Base-by-base conservation (phyloP, 176 grass and related monocot genomes). In the Alloteropsis semialata region DNA sequence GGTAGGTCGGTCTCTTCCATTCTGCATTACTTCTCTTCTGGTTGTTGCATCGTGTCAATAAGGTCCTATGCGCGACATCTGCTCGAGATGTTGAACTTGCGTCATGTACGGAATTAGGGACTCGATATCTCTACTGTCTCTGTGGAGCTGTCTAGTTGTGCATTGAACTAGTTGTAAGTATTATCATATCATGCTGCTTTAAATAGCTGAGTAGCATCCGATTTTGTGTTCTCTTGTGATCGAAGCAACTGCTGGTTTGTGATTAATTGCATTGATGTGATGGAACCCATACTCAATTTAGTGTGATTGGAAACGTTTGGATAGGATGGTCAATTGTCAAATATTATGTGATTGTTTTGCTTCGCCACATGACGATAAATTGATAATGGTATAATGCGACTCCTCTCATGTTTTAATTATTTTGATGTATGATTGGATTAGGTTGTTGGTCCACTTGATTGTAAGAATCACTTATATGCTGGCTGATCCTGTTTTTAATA, bases 1-100 rank as follows among this genome's bases (percentile, higher is more conserved):
- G 80, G 92, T 94, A 13, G 43, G 70, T 17, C 32, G 51, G 1
- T 82, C 58, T 77, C 72, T 65, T 33, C 61, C 18, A 1, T 13
- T 69, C 6, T 49, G 10, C n/a, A 5, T 33, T 37, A 19, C 59
- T 65, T 13, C 8, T 58, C 37, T 22, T 30, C 10, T 21, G 36
- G 55, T 21, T 39, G 28, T 41, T 75, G 45, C 28, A 11, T n/a
- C 45, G 21, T 41, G 73, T 18, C 67, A 22, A n/a, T 32, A 21
- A 74, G 77, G 27, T 56, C 50, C 32, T 7, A 0, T 8, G 38
- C 17, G 13, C 34, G 27, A 54, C 25, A 46, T 56, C 56, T 18
- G 77, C 18, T 27, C 15, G 38, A 67, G 36, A 41, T 58, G 8
- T 6, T 34, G 29, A 75, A 3, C 6, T 66, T 1, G n/a, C 29